phyloP scores from a whole-genome alignment of 1,139 yeast species.

The Pneumocystis carinii region DNA sequence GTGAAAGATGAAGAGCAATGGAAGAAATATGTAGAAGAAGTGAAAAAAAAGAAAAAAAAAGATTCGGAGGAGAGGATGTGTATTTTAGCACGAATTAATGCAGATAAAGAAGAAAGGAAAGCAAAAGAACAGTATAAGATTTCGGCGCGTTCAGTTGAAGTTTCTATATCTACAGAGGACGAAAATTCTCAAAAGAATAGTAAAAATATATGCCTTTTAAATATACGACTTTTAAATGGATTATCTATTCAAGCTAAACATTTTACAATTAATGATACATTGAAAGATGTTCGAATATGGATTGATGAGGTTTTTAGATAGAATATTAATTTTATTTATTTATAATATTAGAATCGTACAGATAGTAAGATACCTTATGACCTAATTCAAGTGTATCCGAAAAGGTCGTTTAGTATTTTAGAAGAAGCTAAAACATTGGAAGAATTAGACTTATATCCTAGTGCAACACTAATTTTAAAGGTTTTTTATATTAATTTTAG shows the following conservation, averaged over 20 bases:
- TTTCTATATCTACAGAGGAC: not conserved
- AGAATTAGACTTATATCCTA: slow-evolving; percentile 42
- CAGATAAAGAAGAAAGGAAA: slow-evolving; percentile 37
- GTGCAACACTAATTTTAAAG: slow-evolving; percentile 52
- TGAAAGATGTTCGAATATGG: slow-evolving; percentile 47
- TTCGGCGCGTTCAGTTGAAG: not conserved
- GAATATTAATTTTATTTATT: not conserved
- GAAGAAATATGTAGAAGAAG: not conserved
- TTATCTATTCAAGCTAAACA: slow-evolving; percentile 34
- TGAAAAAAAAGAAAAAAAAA: slow-evolving; percentile 20
- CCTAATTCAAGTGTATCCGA: slow-evolving; percentile 35
- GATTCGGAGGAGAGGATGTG: slow-evolving; percentile 40
- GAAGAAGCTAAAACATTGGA: slow-evolving; percentile 32
- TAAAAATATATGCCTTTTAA: slow-evolving; percentile 18
- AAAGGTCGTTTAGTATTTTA: slow-evolving; percentile 32
- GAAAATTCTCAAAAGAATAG: not conserved
- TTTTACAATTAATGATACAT: slow-evolving; percentile 26
- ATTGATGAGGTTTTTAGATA: slow-evolving; percentile 27
- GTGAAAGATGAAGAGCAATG: not conserved
- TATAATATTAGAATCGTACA: slow-evolving; percentile 24
- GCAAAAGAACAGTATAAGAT: slow-evolving; percentile 13
- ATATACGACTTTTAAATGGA: slow-evolving; percentile 44
- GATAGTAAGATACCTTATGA: slow-evolving; percentile 35
- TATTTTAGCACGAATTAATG: slow-evolving; percentile 35
- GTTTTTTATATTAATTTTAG: slow-evolving; percentile 29